Evolutionary conservation across 73 alveolate genomes (phyloP).

Genomic region (Paraurostyla sp.): DNA sequence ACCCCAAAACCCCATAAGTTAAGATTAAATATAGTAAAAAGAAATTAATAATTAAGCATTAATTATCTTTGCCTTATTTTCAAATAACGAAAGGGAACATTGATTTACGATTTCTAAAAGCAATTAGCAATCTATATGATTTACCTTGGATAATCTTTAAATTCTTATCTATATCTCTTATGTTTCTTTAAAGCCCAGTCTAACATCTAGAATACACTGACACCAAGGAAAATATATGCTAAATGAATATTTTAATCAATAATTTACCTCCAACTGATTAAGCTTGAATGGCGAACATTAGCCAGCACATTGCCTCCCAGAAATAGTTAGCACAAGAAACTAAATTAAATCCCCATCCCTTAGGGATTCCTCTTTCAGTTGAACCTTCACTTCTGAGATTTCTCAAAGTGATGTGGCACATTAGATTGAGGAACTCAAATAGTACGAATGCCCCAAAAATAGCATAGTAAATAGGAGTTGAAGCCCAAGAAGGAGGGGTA

Average conservation of each 20-base stretch:
- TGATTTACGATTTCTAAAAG: conserved; percentile 77
- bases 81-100: conserved; percentile 88
- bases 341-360: conserved; percentile 95
- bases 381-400: conserved; percentile 90
- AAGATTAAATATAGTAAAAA: too few species aligned
- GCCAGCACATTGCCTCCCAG: conserved; percentile 98
- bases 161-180: conserved; percentile 81
- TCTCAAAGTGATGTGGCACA: conserved; percentile 84
- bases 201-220: conserved; percentile 78
- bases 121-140: not conserved
- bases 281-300: conserved; percentile 81
- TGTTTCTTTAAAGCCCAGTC: conserved; percentile 89
- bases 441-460: conserved; percentile 76
- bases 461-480: conserved; percentile 37
- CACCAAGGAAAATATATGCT: conserved; percentile 68
- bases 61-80: too few species aligned
- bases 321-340: conserved; percentile 98
- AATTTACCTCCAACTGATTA: conserved; percentile 72
- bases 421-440: conserved; percentile 83
- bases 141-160: conserved; percentile 86
- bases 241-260: not conserved
- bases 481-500: conserved; percentile 81
- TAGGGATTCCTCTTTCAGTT: conserved; percentile 92
- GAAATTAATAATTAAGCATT: too few species aligned
- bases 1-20: too few species aligned